A percentile compares a stretch with the other conserved stretches of the same genome.
Evolutionary conservation across 2,329 filamentous ascomycete species (phyloP).

Genomic region (Arachnomyces sp.): DNA sequence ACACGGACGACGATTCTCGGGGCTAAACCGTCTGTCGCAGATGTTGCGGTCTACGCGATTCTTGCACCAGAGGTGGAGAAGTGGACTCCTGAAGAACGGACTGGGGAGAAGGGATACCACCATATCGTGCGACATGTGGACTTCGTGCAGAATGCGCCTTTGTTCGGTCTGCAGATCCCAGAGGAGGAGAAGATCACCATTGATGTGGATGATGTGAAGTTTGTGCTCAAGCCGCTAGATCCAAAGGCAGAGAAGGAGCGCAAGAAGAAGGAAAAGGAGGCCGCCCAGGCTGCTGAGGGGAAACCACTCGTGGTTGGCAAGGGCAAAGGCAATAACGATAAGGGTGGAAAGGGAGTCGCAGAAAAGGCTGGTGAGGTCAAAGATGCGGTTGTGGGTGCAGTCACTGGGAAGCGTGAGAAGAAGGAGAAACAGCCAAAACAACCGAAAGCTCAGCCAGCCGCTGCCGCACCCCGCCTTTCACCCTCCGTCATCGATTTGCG

Average conservation of each 20-base stretch:
- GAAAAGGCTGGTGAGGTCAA: slow-evolving; percentile 44
- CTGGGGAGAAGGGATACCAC: slow-evolving; percentile 79
- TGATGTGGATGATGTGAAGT: slow-evolving; percentile 70
- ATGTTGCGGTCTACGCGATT: slow-evolving; percentile 72
- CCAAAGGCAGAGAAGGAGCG: slow-evolving; percentile 94
- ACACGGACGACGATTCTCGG: slow-evolving; percentile 84
- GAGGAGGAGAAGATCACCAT: slow-evolving; percentile 69
- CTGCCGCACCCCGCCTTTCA: slow-evolving; percentile 66
- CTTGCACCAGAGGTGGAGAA: slow-evolving; percentile 66
- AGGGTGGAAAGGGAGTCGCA: neutral
- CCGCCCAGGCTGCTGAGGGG: slow-evolving; percentile 35
- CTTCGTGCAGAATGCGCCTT: slow-evolving; percentile 81
- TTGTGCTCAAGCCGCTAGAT: slow-evolving; percentile 81
- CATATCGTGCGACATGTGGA: slow-evolving; percentile 87
- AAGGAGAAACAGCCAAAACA: slow-evolving; percentile 79
- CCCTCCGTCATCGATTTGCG: slow-evolving; percentile 87
- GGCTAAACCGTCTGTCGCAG: slow-evolving; percentile 78
- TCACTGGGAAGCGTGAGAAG: slow-evolving; percentile 58
- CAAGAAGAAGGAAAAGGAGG: slow-evolving; percentile 91
- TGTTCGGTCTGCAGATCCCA: slow-evolving; percentile 60
- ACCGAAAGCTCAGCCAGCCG: slow-evolving; percentile 51
- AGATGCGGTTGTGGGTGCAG: slow-evolving; percentile 24
- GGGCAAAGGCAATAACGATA: slow-evolving; percentile 19
- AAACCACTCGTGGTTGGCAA: slow-evolving; percentile 32
- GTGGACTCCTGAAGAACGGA: slow-evolving; percentile 80